Conservation (phyloP, 2,329 filamentous ascomycete species). For the Botrytis galanthina region DNA sequence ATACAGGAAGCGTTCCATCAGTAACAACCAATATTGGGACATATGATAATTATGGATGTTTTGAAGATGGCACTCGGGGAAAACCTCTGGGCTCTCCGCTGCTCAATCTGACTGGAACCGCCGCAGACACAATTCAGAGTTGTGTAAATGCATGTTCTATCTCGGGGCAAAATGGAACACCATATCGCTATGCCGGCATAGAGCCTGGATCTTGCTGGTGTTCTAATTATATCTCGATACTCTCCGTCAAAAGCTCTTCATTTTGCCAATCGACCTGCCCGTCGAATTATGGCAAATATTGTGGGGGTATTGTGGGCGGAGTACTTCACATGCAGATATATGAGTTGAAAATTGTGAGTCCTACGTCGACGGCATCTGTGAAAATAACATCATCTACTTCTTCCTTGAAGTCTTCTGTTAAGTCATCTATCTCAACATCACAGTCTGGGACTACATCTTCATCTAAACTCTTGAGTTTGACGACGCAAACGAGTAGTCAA, state of each 20-base stretch:
- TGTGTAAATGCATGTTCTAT: conserved; percentile 8
- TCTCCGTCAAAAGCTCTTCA: background rate
- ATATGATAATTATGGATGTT: conserved; percentile 7
- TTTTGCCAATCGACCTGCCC: conserved; percentile 12
- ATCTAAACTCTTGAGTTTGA: background rate
- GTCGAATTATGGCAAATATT: background rate
- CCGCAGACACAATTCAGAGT: conserved; percentile 8
- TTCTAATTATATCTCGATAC: conserved; percentile 6
- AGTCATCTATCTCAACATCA: background rate
- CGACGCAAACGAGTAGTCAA: background rate
- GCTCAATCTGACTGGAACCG: background rate
- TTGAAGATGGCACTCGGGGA: background rate
- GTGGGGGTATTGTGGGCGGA: background rate
- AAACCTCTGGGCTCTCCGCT: conserved; percentile 3
- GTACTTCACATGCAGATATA: conserved; percentile 15
- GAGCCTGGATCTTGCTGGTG: conserved; percentile 11
- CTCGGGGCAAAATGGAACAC: background rate
- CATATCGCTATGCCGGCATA: conserved; percentile 9
- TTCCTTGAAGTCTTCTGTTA: background rate
- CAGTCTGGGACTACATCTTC: background rate
- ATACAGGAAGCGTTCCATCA: background rate
- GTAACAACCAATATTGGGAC: background rate
- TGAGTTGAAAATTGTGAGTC: background rate
- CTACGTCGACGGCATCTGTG: background rate
- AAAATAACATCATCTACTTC: background rate